phyloP scores from a whole-genome alignment of 257 asterid genomes.

The Solanum acaule region DNA sequence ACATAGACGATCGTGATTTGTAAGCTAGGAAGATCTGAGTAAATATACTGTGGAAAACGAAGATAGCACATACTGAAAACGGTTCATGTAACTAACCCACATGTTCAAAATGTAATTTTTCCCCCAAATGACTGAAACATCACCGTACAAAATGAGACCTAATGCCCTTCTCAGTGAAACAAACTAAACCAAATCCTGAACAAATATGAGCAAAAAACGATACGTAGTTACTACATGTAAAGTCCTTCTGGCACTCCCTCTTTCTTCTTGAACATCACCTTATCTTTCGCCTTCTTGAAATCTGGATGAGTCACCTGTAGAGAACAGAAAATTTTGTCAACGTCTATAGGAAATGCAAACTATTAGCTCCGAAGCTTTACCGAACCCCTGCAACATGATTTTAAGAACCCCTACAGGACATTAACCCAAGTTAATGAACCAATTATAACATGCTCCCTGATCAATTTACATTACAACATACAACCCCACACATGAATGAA shows the following conservation, averaged over 20 bases:
- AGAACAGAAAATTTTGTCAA: background rate
- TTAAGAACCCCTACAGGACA: background rate
- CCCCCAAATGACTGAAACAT: background rate
- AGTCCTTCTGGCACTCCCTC: slow-evolving; percentile 53
- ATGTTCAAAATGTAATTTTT: background rate
- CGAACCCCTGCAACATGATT: background rate
- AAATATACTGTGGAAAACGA: background rate
- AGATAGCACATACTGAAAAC: background rate
- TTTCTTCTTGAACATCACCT: slow-evolving; percentile 51
- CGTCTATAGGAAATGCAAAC: background rate
- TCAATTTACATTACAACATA: background rate
- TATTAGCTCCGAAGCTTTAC: background rate
- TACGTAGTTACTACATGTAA: slow-evolving; percentile 20
- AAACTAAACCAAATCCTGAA: background rate
- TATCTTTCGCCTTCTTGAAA: slow-evolving; percentile 52
- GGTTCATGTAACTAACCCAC: background rate
- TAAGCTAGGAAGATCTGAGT: background rate
- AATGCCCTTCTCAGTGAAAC: background rate
- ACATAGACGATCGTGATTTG: background rate
- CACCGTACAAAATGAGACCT: background rate
- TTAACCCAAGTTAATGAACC: background rate
- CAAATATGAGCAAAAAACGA: background rate
- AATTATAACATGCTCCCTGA: background rate
- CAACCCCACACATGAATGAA: background rate
- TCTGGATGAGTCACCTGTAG: slow-evolving; percentile 32